Evolutionary conservation across 139 green algal genomes (phyloP).

Genomic region (Coelastrella sp.): DNA sequence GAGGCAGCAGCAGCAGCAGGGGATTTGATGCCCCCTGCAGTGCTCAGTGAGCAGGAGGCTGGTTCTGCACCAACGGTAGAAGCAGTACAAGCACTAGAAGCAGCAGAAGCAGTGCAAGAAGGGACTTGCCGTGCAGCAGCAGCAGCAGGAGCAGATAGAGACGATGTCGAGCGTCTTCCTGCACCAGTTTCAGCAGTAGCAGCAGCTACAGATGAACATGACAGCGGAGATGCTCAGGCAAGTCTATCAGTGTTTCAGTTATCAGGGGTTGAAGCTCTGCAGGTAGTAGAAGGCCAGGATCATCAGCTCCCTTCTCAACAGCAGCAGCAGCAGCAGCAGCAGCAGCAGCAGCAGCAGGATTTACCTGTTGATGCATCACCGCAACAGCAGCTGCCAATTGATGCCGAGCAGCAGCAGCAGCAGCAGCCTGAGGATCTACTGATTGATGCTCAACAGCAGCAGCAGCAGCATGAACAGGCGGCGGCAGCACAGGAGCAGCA

Average conservation of each 20-base stretch:
- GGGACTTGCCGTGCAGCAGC: neutral
- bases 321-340: neutral
- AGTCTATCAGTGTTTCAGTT: no score
- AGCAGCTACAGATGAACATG: neutral
- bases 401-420: neutral
- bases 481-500: no score
- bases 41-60: neutral
- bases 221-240: no score
- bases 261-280: no score
- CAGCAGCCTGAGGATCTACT: slow-evolving; percentile 3
- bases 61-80: neutral
- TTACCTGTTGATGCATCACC: neutral
- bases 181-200: neutral
- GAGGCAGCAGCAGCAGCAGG: neutral
- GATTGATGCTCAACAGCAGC: neutral
- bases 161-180: no score
- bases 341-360: slow-evolving; percentile 6
- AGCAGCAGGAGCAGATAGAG: neutral
- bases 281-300: no score
- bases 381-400: neutral
- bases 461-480: neutral
- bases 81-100: neutral
- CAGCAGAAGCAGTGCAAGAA: neutral
- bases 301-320: neutral
- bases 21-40: no score